A percentile compares a stretch with the other conserved stretches of the same genome.
These are phyloP conservation scores for Emergomyces orientalis DNA, from an alignment of 2,329 filamentous ascomycete species.

Conservation along the genomic window DNA sequence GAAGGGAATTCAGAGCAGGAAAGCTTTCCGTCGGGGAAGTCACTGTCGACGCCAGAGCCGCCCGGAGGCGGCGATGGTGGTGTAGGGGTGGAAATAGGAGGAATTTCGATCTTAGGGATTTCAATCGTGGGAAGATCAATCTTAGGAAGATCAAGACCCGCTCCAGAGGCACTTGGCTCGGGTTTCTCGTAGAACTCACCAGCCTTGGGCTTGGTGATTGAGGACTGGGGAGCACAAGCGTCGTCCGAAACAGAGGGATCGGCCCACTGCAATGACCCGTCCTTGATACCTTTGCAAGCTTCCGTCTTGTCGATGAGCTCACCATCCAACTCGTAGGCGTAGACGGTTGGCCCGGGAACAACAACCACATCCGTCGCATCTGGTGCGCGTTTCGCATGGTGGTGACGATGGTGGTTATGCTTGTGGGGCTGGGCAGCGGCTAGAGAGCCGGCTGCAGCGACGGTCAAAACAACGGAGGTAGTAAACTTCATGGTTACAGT, in stretches of 20 bases:
- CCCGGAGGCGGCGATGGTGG: conserved; percentile 17
- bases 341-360: conserved; percentile 53
- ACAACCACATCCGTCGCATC: conserved; percentile 43
- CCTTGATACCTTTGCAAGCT: conserved; percentile 61
- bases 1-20: conserved; percentile 66
- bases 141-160: conserved; percentile 11
- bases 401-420: conserved; percentile 30
- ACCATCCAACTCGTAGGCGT: conserved; percentile 64
- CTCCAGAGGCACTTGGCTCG: conserved; percentile 16
- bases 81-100: conserved; percentile 20
- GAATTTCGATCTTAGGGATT: conserved; percentile 11
- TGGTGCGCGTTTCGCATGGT: conserved; percentile 31
- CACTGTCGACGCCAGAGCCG: conserved; percentile 49
- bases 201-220: conserved; percentile 5
- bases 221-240: conserved; percentile 32
- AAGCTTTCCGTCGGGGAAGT: conserved; percentile 68
- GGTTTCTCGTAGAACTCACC: conserved; percentile 16
- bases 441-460: conserved; percentile 37
- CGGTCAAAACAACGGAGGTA: conserved; percentile 28
- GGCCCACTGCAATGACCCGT: conserved; percentile 57
- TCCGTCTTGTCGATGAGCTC: conserved; percentile 51
- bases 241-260: conserved; percentile 52
- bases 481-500: conserved; percentile 30
- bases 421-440: conserved; percentile 34
- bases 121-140: conserved; percentile 10